Base-by-base conservation (phyloP, 108 stramenopile genomes). In the Bacterosira constricta region DNA sequence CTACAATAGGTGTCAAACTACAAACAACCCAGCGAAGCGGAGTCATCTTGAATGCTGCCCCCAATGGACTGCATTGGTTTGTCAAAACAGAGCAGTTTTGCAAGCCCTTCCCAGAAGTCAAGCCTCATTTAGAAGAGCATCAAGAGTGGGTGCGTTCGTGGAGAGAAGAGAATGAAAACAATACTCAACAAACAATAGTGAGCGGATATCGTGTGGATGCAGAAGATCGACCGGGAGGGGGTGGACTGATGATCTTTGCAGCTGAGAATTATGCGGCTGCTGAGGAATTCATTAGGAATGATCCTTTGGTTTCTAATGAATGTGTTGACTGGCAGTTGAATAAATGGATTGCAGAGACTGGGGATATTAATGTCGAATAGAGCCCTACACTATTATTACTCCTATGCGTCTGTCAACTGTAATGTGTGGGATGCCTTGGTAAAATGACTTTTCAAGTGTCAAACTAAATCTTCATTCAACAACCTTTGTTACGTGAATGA, bases 151-250 rank as follows among this genome's bases (percentile, higher is more conserved):
- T 87, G 6, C 29, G 55, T 1, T 64, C 57, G 1, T 18, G 84
- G 17, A 42, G 83, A 38, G 34, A 44, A 23, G 25, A 71, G 7
- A 51, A 60, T 4, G 56, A 41, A 21, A 45, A n/a, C 2, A 18
- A 41, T 27, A 42, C 4, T 6, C 7, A 35, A 30, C 11, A 63
- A 29, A 61, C 69, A 31, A 79, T 87, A 42, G 78, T 69, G 5
- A 84, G 83, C 21, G 86, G 86, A 45, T 83, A 80, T 68, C 69
- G 86, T 7, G 86, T 84, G 15, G 86, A 86, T 70, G 53, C 55
- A 26, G 44, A 84, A 29, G 81, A 82, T 25, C 80, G 71, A 50
- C 85, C 85, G n/a, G 85, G 85, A 37, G 85, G 85, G 27, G 85
- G 86, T 17, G 83, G 83, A 25, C 49, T 87, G 13, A 84, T 87